These are phyloP conservation scores for Leptomonas seymouri DNA, from an alignment of 208 protist genomes.

Conservation along the genomic window DNA sequence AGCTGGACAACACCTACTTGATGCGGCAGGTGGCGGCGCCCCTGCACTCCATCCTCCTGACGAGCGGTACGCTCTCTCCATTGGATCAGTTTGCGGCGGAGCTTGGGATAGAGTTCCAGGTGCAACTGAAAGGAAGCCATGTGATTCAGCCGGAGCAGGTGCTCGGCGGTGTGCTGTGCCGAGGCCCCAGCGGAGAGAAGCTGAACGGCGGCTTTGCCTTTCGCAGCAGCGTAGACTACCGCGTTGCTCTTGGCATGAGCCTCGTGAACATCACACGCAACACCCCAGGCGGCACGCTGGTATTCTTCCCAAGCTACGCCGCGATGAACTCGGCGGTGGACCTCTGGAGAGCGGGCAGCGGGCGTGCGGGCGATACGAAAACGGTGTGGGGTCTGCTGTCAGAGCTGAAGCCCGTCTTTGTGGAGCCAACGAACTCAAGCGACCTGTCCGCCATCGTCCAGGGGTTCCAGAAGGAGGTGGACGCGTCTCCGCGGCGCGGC, in stretches of 20 bases:
- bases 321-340: slow-evolving; percentile 74
- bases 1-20: slow-evolving; percentile 81
- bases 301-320: slow-evolving; percentile 97
- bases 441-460: slow-evolving; percentile 64
- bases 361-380: slow-evolving; percentile 33
- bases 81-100: slow-evolving; percentile 94
- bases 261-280: slow-evolving; percentile 89
- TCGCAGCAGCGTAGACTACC: slow-evolving; percentile 79
- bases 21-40: slow-evolving; percentile 64
- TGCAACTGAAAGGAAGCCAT: slow-evolving; percentile 89
- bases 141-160: slow-evolving; percentile 90
- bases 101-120: slow-evolving; percentile 84
- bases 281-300: slow-evolving; percentile 95
- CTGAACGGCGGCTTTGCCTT: slow-evolving; percentile 89
- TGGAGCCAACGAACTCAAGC: slow-evolving; percentile 66
- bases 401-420: slow-evolving; percentile 85
- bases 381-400: slow-evolving; percentile 86
- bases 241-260: slow-evolving; percentile 75
- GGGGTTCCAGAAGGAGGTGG: slow-evolving; percentile 77
- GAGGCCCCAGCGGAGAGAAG: slow-evolving; percentile 66
- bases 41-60: slow-evolving; percentile 89
- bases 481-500: slow-evolving; percentile 50
- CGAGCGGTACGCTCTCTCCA: slow-evolving; percentile 97
- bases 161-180: slow-evolving; percentile 59
- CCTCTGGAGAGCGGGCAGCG: slow-evolving; percentile 71